phyloP scores from a whole-genome alignment of 805 yeast species.

The Myxozyma geophila region DNA sequence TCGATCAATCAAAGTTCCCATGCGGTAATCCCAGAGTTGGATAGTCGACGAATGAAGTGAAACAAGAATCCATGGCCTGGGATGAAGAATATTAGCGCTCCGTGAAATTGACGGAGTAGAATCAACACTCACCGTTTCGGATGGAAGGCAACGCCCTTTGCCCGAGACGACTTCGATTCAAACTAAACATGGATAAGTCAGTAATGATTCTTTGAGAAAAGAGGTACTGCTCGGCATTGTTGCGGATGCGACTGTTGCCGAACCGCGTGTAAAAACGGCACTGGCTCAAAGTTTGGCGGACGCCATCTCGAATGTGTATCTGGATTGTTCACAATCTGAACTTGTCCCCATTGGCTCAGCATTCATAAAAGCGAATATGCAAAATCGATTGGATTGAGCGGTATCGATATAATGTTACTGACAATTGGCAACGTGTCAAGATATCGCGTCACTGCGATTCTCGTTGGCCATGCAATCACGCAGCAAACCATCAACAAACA shows the following conservation, averaged over 20 bases:
- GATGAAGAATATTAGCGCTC: background rate
- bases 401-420: background rate
- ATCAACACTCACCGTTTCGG: conserved; percentile 61
- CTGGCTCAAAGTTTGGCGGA: no score
- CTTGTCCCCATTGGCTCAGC: no score
- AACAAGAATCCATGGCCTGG: conserved; percentile 91
- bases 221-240: background rate
- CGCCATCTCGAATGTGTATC: no score
- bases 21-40: conserved; percentile 98
- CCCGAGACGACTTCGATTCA: conserved; percentile 96
- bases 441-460: conserved; percentile 3
- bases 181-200: conserved; percentile 54
- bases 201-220: background rate
- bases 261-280: background rate
- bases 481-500: background rate
- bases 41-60: conserved; percentile 97
- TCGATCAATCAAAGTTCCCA: conserved; percentile 96
- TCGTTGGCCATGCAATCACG: background rate
- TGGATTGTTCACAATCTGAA: no score
- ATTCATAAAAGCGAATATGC: background rate
- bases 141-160: conserved; percentile 97
- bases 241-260: background rate
- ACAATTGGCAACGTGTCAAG: conserved; percentile 14
- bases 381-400: background rate
- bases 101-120: background rate